These are phyloP conservation scores for Mitragyna speciosa DNA, from an alignment of 257 asterid genomes.

Conservation along the genomic window DNA sequence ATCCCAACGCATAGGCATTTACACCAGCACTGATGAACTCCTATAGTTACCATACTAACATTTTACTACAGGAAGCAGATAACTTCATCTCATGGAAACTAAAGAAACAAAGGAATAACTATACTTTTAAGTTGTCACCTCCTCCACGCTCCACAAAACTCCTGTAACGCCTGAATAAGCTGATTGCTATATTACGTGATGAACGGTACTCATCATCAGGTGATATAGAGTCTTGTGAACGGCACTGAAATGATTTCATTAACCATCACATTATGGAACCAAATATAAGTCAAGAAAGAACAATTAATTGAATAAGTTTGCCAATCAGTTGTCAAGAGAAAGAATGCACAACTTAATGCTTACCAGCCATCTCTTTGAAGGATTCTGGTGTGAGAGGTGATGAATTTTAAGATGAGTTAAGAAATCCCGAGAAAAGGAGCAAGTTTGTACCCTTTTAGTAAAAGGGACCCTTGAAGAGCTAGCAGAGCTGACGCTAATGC, in stretches of 20 bases:
- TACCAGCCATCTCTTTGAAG: constrained; percentile 79
- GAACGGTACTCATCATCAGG: constrained; percentile 86
- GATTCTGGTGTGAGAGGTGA: constrained; percentile 37
- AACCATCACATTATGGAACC: constrained; percentile 3
- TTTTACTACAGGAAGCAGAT: constrained; percentile 11
- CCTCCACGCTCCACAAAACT: constrained; percentile 90
- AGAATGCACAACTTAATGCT: constrained; percentile 16
- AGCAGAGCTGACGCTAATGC: constrained; percentile 28
- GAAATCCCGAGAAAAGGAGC: constrained; percentile 39
- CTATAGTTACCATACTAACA: constrained; percentile 39
- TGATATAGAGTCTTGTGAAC: constrained; percentile 61
- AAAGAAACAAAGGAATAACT: constrained; percentile 26
- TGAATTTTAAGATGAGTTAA: constrained; percentile 45
- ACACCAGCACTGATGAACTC: constrained; percentile 96
- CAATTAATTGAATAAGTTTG: neutral
- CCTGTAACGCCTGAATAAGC: constrained; percentile 83
- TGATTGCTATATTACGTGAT: constrained; percentile 88
- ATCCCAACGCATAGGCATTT: constrained; percentile 90
- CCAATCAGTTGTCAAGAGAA: neutral
- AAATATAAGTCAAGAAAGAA: neutral
- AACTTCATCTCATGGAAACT: constrained; percentile 1
- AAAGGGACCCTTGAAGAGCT: constrained; percentile 31
- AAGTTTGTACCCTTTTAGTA: constrained; percentile 39
- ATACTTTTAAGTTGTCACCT: constrained; percentile 94
- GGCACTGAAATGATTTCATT: constrained; percentile 48